Conservation (phyloP, 768 basidiomycete genomes). For the Mycena maculata region DNA sequence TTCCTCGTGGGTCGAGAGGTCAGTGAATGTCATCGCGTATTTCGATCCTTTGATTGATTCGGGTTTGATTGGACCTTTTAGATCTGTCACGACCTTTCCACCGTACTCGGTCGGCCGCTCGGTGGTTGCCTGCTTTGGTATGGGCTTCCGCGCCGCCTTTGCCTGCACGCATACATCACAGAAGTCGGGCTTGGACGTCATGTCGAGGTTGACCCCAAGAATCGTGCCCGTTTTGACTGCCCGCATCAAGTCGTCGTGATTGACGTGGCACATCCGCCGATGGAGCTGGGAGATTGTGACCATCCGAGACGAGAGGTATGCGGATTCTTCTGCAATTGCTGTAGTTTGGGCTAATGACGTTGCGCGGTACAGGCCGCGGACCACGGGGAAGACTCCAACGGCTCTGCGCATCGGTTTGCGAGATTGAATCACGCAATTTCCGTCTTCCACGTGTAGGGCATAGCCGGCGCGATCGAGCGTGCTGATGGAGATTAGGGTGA, state of each 20-base stretch:
- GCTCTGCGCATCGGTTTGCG: slow-evolving; percentile 18
- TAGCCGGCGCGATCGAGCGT: slow-evolving; percentile 39
- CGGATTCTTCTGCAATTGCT: neutral
- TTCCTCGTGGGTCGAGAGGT: neutral
- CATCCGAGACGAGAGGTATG: neutral
- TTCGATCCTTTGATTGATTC: neutral
- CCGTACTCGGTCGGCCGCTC: too few species aligned
- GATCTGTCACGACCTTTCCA: too few species aligned
- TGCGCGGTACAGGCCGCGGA: neutral
- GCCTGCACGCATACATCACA: neutral
- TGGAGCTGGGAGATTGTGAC: neutral
- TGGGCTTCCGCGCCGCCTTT: neutral
- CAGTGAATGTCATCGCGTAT: neutral
- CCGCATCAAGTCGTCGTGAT: neutral
- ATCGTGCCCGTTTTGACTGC: neutral
- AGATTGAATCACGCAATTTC: slow-evolving; percentile 24
- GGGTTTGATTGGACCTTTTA: neutral
- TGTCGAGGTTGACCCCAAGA: neutral
- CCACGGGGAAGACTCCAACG: neutral
- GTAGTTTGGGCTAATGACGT: slow-evolving; percentile 3
- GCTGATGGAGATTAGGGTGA: too few species aligned
- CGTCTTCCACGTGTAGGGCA: slow-evolving; percentile 27
- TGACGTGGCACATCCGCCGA: neutral
- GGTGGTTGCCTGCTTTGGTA: neutral
- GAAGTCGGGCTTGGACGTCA: neutral